Conservation (phyloP, 2,329 filamentous ascomycete species). For the Aspergillus niger region DNA sequence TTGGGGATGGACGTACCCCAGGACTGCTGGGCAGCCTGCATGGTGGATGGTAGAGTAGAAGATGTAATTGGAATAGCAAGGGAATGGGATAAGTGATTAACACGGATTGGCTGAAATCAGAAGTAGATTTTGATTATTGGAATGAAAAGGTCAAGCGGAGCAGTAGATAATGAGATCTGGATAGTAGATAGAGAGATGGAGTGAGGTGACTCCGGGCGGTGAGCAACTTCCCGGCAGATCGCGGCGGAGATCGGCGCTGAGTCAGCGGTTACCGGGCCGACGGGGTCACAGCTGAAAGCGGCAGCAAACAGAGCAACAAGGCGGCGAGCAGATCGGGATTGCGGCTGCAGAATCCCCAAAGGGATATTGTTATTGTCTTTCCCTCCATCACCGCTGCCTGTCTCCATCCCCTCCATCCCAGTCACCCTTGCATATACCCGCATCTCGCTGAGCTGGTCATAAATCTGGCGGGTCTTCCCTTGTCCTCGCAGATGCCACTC, state of each 20-base stretch:
- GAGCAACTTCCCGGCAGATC: slow-evolving; percentile 31
- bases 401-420: slow-evolving; percentile 2
- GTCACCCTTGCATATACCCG: slow-evolving; percentile 24
- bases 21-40: slow-evolving; percentile 61
- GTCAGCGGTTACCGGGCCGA: slow-evolving; percentile 42
- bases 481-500: slow-evolving; percentile 24
- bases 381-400: slow-evolving; percentile 1
- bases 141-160: background rate
- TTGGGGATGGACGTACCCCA: slow-evolving; percentile 54
- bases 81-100: background rate
- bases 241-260: slow-evolving; percentile 25
- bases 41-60: slow-evolving; percentile 32
- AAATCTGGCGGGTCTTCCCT: slow-evolving; percentile 22
- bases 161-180: background rate
- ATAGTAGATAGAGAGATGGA: background rate
- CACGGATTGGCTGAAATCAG: background rate
- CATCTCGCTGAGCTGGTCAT: slow-evolving; percentile 18
- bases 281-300: slow-evolving; percentile 34
- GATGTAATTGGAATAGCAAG: background rate
- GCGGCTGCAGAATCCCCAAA: slow-evolving; percentile 12
- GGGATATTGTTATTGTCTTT: slow-evolving; percentile 14
- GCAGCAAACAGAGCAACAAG: background rate
- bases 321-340: slow-evolving; percentile 15
- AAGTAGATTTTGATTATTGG: background rate
- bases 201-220: slow-evolving; percentile 27